These are phyloP conservation scores for Stentor coeruleus DNA, from an alignment of 73 alveolate genomes.

Conservation along the genomic window DNA sequence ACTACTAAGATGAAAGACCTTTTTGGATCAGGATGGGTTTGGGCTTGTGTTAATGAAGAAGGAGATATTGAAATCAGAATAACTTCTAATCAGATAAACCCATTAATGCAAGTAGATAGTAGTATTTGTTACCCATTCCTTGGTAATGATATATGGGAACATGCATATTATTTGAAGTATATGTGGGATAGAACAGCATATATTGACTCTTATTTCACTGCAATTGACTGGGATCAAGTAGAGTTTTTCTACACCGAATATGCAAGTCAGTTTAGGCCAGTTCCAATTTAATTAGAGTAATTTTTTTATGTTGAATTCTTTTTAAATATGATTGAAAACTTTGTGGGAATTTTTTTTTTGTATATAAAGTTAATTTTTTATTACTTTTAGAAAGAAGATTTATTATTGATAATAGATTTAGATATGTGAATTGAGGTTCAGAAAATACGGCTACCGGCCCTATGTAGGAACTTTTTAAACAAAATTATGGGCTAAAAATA, in stretches of 20 bases:
- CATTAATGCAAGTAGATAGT: conserved; percentile 23
- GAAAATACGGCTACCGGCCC: too few species aligned
- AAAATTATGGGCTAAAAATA: too few species aligned
- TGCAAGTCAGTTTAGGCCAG: conserved; percentile 25
- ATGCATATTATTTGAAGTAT: conserved; percentile 34
- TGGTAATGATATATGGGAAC: conserved; percentile 35
- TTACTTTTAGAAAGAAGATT: too few species aligned
- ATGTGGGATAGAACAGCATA: conserved; percentile 9
- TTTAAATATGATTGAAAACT: too few species aligned
- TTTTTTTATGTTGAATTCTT: too few species aligned
- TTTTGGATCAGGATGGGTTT: conserved; percentile 33
- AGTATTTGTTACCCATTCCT: not conserved
- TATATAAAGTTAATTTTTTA: too few species aligned
- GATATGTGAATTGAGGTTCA: too few species aligned
- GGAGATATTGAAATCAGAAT: conserved; percentile 15
- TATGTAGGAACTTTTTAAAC: too few species aligned
- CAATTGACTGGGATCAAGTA: conserved; percentile 27
- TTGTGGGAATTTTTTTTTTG: too few species aligned
- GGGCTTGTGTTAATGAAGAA: conserved; percentile 29
- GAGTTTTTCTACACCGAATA: conserved; percentile 10
- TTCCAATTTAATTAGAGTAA: conserved; percentile 28
- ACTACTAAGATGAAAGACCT: not conserved
- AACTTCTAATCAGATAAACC: conserved; percentile 29
- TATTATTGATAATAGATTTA: too few species aligned
- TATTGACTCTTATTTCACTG: not conserved